phyloP scores from a whole-genome alignment of 1,284 basidiomycete genomes.

The Bjerkandera adusta region DNA sequence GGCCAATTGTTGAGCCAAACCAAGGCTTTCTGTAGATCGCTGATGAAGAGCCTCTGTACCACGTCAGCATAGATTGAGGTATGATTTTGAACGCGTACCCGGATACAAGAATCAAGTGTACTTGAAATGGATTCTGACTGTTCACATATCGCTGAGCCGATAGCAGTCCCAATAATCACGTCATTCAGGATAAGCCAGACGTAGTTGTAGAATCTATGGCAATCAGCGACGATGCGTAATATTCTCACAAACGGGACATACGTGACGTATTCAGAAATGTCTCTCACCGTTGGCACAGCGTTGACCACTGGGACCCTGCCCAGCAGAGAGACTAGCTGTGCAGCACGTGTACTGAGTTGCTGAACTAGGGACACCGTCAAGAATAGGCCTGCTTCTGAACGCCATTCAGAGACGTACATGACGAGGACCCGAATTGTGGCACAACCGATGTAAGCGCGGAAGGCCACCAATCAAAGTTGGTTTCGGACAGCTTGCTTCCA shows the following conservation, averaged over 20 bases:
- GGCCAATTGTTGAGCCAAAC: constrained; percentile 95
- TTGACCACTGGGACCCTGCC: background rate
- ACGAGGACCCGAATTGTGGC: too few relatives aligned
- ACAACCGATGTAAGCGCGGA: too few relatives aligned
- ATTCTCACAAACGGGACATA: too few relatives aligned
- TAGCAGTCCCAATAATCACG: constrained; percentile 74
- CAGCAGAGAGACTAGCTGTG: constrained; percentile 16
- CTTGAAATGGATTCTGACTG: constrained; percentile 38
- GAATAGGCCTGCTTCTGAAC: too few relatives aligned
- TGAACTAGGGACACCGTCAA: constrained; percentile 7
- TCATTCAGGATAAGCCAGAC: constrained; percentile 93
- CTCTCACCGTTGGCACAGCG: background rate
- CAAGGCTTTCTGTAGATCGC: constrained; percentile 53
- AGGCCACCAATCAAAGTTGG: too few relatives aligned
- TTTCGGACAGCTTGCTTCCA: too few relatives aligned
- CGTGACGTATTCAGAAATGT: constrained; percentile 54
- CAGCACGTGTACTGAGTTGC: constrained; percentile 24
- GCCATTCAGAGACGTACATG: too few relatives aligned
- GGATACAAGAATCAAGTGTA: constrained; percentile 3
- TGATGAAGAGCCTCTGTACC: constrained; percentile 43
- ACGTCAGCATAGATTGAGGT: constrained; percentile 11
- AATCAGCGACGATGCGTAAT: background rate
- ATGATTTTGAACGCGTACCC: constrained; percentile 15
- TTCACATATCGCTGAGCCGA: constrained; percentile 68
- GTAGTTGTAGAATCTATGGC: constrained; percentile 80